Percentiles rank a stretch among this genome's conserved stretches.
Evolutionary conservation across 345 rosid species (phyloP).

Genomic region (Gossypium sturtianum): DNA sequence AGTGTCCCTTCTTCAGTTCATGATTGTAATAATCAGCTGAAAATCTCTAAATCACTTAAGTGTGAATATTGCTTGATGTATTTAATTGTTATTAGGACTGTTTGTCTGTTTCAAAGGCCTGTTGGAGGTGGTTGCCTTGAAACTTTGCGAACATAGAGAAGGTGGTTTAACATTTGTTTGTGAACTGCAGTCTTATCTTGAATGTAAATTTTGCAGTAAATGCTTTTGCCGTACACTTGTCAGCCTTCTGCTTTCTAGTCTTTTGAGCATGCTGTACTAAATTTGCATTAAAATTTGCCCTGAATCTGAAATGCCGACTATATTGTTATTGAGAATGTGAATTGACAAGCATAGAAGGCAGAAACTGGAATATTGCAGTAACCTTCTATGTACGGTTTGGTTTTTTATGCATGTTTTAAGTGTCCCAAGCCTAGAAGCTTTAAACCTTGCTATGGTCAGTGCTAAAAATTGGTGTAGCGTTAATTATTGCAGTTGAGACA

Average conservation of each 20-base stretch:
- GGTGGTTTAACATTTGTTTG: slow-evolving; percentile 1
- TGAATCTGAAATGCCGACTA: neutral
- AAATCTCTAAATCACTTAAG: neutral
- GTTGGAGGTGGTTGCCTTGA: neutral
- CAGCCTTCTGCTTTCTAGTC: neutral
- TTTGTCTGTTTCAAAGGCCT: neutral
- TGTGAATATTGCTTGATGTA: neutral
- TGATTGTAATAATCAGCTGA: neutral
- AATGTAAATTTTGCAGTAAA: neutral
- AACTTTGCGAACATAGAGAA: neutral
- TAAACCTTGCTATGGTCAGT: neutral
- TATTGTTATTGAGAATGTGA: neutral
- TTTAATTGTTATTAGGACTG: neutral
- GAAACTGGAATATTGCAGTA: neutral
- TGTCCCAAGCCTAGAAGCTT: neutral
- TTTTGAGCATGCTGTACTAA: neutral
- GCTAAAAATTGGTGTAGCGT: neutral
- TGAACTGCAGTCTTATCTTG: neutral
- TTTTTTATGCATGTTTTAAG: neutral
- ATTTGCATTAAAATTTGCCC: neutral
- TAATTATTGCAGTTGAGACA: slow-evolving; percentile 60
- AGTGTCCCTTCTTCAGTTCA: slow-evolving; percentile 12
- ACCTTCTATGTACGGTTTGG: neutral
- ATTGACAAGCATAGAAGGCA: neutral
- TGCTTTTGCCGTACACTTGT: neutral